Conservation (phyloP, 495 filamentous ascomycete genomes). For the Aspergillus bertholletiae region DNA sequence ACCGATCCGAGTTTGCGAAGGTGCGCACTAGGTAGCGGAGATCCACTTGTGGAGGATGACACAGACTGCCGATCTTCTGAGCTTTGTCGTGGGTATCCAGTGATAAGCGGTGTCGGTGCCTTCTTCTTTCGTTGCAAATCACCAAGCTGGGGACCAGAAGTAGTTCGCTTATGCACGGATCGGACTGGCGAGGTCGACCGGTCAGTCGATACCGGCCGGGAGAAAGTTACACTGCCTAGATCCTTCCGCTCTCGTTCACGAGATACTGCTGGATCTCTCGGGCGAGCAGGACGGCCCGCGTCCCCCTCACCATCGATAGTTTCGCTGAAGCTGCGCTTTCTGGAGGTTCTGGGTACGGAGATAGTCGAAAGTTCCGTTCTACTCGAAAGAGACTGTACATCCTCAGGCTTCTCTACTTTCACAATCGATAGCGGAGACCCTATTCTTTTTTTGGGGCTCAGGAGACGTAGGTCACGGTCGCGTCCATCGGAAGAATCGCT, state of each 20-base stretch:
- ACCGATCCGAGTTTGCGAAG: slow-evolving; percentile 61
- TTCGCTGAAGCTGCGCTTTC: slow-evolving; percentile 44
- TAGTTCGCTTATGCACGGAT: slow-evolving; percentile 55
- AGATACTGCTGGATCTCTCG: slow-evolving; percentile 12
- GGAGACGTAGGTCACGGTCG: slow-evolving; percentile 24
- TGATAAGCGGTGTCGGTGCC: slow-evolving; percentile 49
- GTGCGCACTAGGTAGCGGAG: slow-evolving; percentile 65
- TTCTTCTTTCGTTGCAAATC: slow-evolving; percentile 36
- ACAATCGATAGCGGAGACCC: slow-evolving; percentile 27
- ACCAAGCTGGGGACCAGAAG: slow-evolving; percentile 56
- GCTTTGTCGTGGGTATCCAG: slow-evolving; percentile 38
- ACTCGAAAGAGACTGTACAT: slow-evolving; percentile 21
- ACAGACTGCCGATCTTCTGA: slow-evolving; percentile 69
- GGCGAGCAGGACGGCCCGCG: slow-evolving; percentile 20
- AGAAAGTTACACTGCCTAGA: slow-evolving; percentile 20
- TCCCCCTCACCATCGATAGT: slow-evolving; percentile 36
- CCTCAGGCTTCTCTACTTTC: slow-evolving; percentile 38
- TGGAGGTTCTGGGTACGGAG: slow-evolving; percentile 19
- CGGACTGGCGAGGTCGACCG: slow-evolving; percentile 63
- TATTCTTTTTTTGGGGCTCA: slow-evolving; percentile 22
- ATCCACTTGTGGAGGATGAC: slow-evolving; percentile 69
- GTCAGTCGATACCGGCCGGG: slow-evolving; percentile 39
- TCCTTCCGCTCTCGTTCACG: slow-evolving; percentile 27
- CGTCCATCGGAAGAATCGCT: slow-evolving; percentile 20
- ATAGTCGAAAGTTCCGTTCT: slow-evolving; percentile 18